Evolutionary conservation across 2,329 filamentous ascomycete species (phyloP), one percentile per base, ranked within the genome.

Genomic region (Didymosphaeria variabile): DNA sequence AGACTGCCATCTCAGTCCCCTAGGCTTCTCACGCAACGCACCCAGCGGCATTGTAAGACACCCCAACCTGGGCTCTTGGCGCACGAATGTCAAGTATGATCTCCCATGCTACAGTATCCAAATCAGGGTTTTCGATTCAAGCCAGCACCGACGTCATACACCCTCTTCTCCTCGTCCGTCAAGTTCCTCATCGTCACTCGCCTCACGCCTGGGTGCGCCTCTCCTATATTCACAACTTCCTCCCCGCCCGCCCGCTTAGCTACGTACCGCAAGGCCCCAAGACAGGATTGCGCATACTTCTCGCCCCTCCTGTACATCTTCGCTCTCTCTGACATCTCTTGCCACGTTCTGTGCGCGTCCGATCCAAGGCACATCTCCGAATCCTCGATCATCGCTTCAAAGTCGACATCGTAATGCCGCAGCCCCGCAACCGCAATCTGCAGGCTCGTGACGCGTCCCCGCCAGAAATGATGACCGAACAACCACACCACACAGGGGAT

Each of bases 401-500:
- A 19, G 5, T 53, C 31, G 9, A 53, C 15, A 34, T 38, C 50
- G 19, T 53, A 53, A 12, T 38, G 36, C 50, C 32, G 40, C 32
- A 8, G 21, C 23, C 50, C 50, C 31, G 19, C 31, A 36, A 53
- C n/a, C 6, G n/a, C 32, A n/a, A 53, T n/a, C n/a, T 53, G 50
- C 8, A 53, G 5, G 15, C 26, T 36, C 50, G 17, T 3, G 17
- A 38, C 13, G 8, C 2, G 15, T 12, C 50, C 50, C 8, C 31
- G 29, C 17, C 31, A 10, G 8, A 38, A 19, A 34, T 40, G 50
- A 6, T 12, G 12, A 31, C 17, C 50, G 21, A 53, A 38, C 8
- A 21, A 6, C 31, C 31, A 19, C 19, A 31, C 21, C 13, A 40
- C 38, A 13, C 13, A 19, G 4, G 6, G 4, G 38, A 36, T 36